Base-by-base conservation (phyloP, 2,329 filamentous ascomycete species). In the Aciculosporium take region DNA sequence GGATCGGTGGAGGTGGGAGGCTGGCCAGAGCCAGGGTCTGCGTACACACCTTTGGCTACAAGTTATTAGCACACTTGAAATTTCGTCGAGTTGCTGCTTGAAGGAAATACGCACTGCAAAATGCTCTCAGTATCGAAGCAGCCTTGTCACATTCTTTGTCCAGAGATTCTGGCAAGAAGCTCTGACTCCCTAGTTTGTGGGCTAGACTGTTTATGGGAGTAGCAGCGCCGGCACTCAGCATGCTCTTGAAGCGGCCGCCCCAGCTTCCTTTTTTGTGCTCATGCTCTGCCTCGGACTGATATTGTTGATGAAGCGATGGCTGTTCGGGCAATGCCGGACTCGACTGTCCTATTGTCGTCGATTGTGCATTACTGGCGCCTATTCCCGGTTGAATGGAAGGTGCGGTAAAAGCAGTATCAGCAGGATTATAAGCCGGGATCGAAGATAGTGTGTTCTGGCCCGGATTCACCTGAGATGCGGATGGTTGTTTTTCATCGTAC, bases 141-240 rank as follows among this genome's bases (percentile, higher is more conserved):
- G 86, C 85, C 66, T 94, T 94, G 61, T 94, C 86, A 51, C 81
- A 83, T 64, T 94, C 88, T 59, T 86, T 86, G 56, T 94, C 87
- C 48, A 94, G 67, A 1, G 81, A 80, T 41, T 81, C 84, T 1
- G 87, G 87, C 73, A 88, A 81, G 61, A 94, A 94, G 18, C 84
- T 81, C 60, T 94, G 86, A 37, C 63, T 63, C n/a, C 86, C 86
- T 29, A 94, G 68, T 61, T 81, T 86, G 62, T 93, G 86, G 13
- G 81, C 84, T 18, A 94, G 60, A 45, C 72, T 77, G 56, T 94
- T 94, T 54, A 94, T 79, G 3, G 86, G 85, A 0, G 72, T 76
- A 5, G 82, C 81, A 4, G 68, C 68, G 53, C 69, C 68, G 28
- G 59, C 51, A 50, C 56, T 53, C 15, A 61, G 51, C 23, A 44